Evolutionary conservation across 192 early-diverging fungal genomes (phyloP).

Genomic region (Coemansia asiatica): DNA sequence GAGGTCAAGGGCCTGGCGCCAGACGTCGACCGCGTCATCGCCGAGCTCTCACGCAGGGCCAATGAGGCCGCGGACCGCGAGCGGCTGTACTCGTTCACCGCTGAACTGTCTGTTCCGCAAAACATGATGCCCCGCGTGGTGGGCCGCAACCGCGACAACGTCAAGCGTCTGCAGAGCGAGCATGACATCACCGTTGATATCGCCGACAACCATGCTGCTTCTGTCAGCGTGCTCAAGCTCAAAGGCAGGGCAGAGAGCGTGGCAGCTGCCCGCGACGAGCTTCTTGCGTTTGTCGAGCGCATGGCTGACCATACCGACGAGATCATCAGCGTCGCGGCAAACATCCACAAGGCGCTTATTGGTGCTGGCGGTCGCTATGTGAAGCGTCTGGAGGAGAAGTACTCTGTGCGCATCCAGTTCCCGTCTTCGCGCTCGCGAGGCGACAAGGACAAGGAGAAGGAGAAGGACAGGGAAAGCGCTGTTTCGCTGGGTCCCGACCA

Average conservation of each 20-base stretch:
- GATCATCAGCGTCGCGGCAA: slow-evolving; percentile 58
- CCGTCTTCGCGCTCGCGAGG: slow-evolving; percentile 55
- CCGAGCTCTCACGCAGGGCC: slow-evolving; percentile 66
- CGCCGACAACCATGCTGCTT: slow-evolving; percentile 5
- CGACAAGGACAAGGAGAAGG: slow-evolving; percentile 1
- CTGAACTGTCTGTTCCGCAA: slow-evolving; percentile 72
- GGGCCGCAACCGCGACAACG: slow-evolving; percentile 84
- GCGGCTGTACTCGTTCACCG: slow-evolving; percentile 66
- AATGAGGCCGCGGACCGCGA: slow-evolving; percentile 72
- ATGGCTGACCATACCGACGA: slow-evolving; percentile 65
- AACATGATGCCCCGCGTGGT: slow-evolving; percentile 72
- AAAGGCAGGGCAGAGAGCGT: slow-evolving; percentile 79
- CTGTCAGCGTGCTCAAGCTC: slow-evolving; percentile 64
- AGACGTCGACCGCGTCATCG: slow-evolving; percentile 71
- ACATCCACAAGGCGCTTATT: slow-evolving; percentile 72
- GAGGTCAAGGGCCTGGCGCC: slow-evolving; percentile 77
- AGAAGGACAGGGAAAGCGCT: slow-evolving; percentile 55
- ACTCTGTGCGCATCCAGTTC: slow-evolving; percentile 70
- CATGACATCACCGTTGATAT: slow-evolving; percentile 74
- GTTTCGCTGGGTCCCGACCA: slow-evolving; percentile 56
- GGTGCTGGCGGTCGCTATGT: slow-evolving; percentile 71
- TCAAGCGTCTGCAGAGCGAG: slow-evolving; percentile 76
- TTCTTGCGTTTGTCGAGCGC: slow-evolving; percentile 66
- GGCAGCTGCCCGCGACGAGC: slow-evolving; percentile 66
- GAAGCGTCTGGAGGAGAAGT: slow-evolving; percentile 74